Evolutionary conservation across 1,139 yeast genomes (phyloP), one percentile per base, ranked within the genome.

Genomic region (Pichia sp.): DNA sequence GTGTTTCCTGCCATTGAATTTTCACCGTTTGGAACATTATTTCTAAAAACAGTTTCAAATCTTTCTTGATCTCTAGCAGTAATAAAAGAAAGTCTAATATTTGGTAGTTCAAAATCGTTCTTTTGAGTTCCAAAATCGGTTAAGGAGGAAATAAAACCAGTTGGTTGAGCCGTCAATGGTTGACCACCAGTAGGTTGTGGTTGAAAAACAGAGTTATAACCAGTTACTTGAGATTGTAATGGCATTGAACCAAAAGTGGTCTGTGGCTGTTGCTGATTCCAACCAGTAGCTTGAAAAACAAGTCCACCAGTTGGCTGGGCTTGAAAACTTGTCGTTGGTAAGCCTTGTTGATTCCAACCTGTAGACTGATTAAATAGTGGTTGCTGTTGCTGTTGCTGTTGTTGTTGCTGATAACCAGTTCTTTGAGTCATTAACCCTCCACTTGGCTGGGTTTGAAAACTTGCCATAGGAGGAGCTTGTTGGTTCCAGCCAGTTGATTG

Each of bases 21-120:
- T 48, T 89, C 94, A 27, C 90, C 86, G 36, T 75, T 71, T n/a
- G 86, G 78, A 35, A 88, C 87, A 5, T 87, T 83, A 6, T 86
- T 76, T 54, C 89, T 71, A 64, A 90, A 92, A 56, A 92, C 72
- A 58, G 81, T 81, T 64, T 87, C 95, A 62, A 87, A 92, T 66
- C 87, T 85, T 52, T 75, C 75, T 69, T 92, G 97, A 65, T 89
- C 97, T 39, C 80, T 79, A 26, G 86, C 83, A 3, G 95, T 81
- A 56, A 92, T 79, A 62, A 92, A 92, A 9, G 96, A 83, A 49
- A 92, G 73, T 56, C 97, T 75, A 52, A 83, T 82, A 51, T 68
- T 67, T 28, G 88, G 89, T 53, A 81, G 79, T 58, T 78, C 80
- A 53, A 74, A 47, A 42, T 63, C 63, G 59, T 74, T 66, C 44